Percentiles rank a stretch among this genome's conserved stretches.
Conservation (phyloP, 768 basidiomycete genomes). For the Amanita pallidorosea region DNA sequence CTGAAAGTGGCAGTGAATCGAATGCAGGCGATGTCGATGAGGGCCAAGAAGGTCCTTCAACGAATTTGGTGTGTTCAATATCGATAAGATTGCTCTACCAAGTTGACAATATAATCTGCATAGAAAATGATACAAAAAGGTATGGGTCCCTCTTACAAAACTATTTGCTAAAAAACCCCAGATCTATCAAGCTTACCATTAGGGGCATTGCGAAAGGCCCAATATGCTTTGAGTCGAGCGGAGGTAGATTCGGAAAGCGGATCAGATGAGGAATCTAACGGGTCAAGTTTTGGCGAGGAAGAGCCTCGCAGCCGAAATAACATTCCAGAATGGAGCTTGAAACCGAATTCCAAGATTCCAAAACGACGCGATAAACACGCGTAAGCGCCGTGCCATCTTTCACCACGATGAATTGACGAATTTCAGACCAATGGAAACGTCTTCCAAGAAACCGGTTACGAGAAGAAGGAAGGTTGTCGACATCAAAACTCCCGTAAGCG, state of each 20-base stretch:
- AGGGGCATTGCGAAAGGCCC: conserved; percentile 56
- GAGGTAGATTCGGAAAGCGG: conserved; percentile 28
- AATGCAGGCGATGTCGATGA: not conserved
- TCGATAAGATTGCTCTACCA: not conserved
- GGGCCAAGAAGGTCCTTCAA: not conserved
- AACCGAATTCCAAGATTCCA: conserved; percentile 32
- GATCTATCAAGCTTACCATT: conserved; percentile 54
- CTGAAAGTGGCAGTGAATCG: conserved; percentile 19
- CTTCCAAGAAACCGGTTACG: conserved; percentile 78
- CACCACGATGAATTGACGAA: conserved; percentile 1
- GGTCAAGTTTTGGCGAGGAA: conserved; percentile 3
- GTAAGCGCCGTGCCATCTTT: conserved; percentile 35
- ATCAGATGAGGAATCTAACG: conserved; percentile 10
- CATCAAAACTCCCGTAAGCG: conserved; percentile 48
- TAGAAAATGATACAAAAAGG: conserved; percentile 18
- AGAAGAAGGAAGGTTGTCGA: conserved; percentile 64
- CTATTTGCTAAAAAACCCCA: conserved; percentile 13
- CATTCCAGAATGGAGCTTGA: conserved; percentile 31
- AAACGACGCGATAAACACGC: conserved; percentile 79
- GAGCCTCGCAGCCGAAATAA: conserved; percentile 21
- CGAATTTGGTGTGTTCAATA: not conserved
- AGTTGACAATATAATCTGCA: not conserved
- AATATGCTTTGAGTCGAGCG: conserved; percentile 35
- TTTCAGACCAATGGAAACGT: conserved; percentile 65
- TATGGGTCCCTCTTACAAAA: conserved; percentile 7